Base-by-base conservation (phyloP, 129 eudicot species). In the Daucus carota region DNA sequence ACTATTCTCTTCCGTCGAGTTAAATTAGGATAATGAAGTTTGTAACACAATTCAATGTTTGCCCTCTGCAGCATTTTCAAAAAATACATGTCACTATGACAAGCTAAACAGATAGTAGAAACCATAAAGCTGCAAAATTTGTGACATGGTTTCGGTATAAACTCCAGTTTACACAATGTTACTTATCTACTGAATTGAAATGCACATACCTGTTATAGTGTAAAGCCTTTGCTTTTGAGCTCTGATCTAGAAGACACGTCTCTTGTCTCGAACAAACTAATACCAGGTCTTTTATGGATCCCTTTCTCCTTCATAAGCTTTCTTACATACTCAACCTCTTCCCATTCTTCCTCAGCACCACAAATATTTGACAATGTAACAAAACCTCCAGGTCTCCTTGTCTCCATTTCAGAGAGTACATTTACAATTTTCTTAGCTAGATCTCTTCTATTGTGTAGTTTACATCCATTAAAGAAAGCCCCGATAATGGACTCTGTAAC, bases 401-500 rank as follows among this genome's bases (percentile, higher is more conserved):
- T 42, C 57, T 72, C 81, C 84, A 71, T 66, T 29, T 28, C 36
- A 74, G 76, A 45, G 41, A 79, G 72, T 71, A 73, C 43, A 29
- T 83, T 78, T 40, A 54, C 81, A 65, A 90, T 75, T 72, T 79
- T 68, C 77, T 86, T 80, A 70, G 93, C 97, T 73, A 92, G 79
- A 83, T 92, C 97, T 43, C 82, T 83, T 75, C 97, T 86, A 52
- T 81, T 76, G 57, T 92, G 87, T 74, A 90, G 82, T 79, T 77
- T 80, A 76, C 96, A 92, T 36, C 93, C 97, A 73, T 90, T 89
- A 34, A 87, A 85, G 78, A 92, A 90, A 34, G 96, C 91, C 29
- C 97, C 96, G 48, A 83, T 50, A 67, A 80, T 79, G 33, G 93
- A 90, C 67, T 90, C 88, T 0, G 86, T 76, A 18, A 73, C 38